phyloP scores from a whole-genome alignment of 495 filamentous ascomycete species.

The Lepraria neglecta region DNA sequence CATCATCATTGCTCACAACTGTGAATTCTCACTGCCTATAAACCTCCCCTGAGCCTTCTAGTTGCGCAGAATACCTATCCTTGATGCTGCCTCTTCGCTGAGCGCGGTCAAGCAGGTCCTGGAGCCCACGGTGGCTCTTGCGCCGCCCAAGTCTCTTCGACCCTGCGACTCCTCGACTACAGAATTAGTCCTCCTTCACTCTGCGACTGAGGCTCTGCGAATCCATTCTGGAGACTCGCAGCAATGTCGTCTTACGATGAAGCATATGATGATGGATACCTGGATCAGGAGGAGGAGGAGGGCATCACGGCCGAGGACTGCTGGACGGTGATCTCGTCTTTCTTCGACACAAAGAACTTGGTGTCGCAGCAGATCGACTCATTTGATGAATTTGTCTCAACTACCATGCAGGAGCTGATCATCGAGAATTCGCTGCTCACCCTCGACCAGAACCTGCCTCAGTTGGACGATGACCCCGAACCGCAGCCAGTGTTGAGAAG shows the following conservation, averaged over 20 bases:
- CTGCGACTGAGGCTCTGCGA: neutral
- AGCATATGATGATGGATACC: slow-evolving; percentile 46
- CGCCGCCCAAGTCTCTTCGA: slow-evolving; percentile 3
- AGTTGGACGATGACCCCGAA: slow-evolving; percentile 57
- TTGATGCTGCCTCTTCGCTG: slow-evolving; percentile 14
- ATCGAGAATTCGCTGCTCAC: slow-evolving; percentile 81
- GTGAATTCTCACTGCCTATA: neutral
- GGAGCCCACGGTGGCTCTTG: slow-evolving; percentile 1
- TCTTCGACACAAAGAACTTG: slow-evolving; percentile 91
- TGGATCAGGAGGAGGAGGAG: slow-evolving; percentile 61
- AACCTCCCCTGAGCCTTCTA: neutral
- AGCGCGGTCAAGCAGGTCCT: neutral
- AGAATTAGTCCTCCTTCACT: neutral
- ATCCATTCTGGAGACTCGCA: neutral
- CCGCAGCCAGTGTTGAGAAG: slow-evolving; percentile 68
- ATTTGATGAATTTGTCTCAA: slow-evolving; percentile 91
- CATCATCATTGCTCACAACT: neutral
- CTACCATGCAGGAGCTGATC: slow-evolving; percentile 87
- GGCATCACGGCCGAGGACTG: slow-evolving; percentile 87
- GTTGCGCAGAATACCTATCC: neutral
- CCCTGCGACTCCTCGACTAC: neutral
- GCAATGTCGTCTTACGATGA: slow-evolving; percentile 49
- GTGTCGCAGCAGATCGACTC: slow-evolving; percentile 98
- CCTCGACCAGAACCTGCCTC: slow-evolving; percentile 79
- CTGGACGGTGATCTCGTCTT: slow-evolving; percentile 94